phyloP scores from a whole-genome alignment of 2,329 filamentous ascomycete species.

The Fusarium coffeatum region DNA sequence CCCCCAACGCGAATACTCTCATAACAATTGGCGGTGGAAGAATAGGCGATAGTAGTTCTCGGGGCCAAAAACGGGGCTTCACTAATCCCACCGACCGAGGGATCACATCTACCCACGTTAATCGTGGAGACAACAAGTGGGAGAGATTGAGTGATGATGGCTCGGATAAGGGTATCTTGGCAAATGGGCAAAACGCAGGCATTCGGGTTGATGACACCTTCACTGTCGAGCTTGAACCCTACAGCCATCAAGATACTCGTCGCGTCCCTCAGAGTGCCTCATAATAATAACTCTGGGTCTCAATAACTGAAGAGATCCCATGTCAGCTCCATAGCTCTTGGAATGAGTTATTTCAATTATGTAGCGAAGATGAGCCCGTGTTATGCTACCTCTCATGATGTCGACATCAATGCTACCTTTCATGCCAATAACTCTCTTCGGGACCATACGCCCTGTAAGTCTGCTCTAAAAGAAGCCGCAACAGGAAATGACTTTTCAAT shows the following conservation, averaged over 20 bases:
- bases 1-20: background rate
- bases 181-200: background rate
- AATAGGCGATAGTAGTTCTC: background rate
- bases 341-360: too few species aligned
- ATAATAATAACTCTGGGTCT: background rate
- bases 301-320: background rate
- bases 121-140: background rate
- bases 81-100: background rate
- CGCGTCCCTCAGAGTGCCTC: background rate
- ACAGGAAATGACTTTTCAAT: slow-evolving; percentile 44
- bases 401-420: background rate
- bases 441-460: slow-evolving; percentile 41
- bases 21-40: background rate
- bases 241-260: background rate
- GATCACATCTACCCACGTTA: background rate
- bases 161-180: background rate
- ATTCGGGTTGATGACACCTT: background rate
- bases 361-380: too few species aligned
- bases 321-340: too few species aligned
- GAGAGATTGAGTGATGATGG: slow-evolving; percentile 2
- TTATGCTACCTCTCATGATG: background rate
- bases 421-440: background rate
- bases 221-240: slow-evolving; percentile 5
- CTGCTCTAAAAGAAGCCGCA: slow-evolving; percentile 41
- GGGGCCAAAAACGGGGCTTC: background rate